Base-by-base conservation (phyloP, 306 rosid genomes). In the Quercus rubra region DNA sequence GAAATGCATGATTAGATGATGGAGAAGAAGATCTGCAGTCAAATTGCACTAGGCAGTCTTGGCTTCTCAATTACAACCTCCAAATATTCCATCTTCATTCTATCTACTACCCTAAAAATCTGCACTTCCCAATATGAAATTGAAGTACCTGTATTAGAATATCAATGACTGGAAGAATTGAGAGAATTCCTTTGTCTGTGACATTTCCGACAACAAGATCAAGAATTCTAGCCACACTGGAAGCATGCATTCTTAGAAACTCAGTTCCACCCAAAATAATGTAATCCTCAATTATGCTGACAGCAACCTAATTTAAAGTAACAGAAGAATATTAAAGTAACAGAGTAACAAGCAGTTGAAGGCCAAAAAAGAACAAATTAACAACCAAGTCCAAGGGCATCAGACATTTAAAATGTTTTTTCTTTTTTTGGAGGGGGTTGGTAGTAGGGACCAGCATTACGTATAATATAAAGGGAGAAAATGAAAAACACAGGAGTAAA, bases 161-260 rank as follows among this genome's bases (percentile, higher is more conserved):
- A 79, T 92, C 97, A 88, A 94, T 83, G 78, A 90, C 92, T 18
- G 97, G 99, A 85, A 94, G 87, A 74, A 86, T 79, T 69, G 97
- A 90, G 80, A 91, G 89, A 66, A 94, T 79, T 31, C 99, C 99
- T 84, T 62, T 91, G 81, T 92, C 91, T 71, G 89, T 94, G 83
- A 94, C 99, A 91, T 91, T 92, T 78, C 97, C 99, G 13, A 91
- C 90, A 87, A 92, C 75, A 74, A 87, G 78, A 86, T 94, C 99
- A 83, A 94, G 91, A 88, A 91, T 88, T 83, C 87, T 93, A 86
- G 97, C 93, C 77, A 92, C 85, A 83, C 79, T 87, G 55, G 97
- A 77, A 73, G 92, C 95, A 88, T 92, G 97, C 88, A 91, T 83
- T 43, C 89, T 85, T 77, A 91, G 84, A 92, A 94, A 94, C 78